Evolutionary conservation across 179 eudicot species (phyloP).

Genomic region (Beta lomatogona): DNA sequence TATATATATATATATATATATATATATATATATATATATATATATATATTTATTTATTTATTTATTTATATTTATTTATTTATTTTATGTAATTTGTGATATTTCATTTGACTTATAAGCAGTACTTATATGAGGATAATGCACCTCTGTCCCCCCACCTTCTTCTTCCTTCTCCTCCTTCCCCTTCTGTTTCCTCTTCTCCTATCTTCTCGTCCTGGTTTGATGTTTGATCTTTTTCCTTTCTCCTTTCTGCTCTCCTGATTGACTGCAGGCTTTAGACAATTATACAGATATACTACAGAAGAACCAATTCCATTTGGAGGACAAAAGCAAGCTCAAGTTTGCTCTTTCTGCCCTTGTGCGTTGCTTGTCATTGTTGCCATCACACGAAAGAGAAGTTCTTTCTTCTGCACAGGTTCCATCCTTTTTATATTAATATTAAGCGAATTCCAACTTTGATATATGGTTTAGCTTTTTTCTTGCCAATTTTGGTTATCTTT

Average conservation of each 20-base stretch:
- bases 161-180: not conserved
- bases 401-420: conserved; percentile 49
- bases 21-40: too few species aligned
- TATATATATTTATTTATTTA: too few species aligned
- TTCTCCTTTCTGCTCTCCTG: not conserved
- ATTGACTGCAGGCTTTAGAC: conserved; percentile 60
- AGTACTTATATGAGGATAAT: not conserved
- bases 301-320: conserved; percentile 67
- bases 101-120: not conserved
- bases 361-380: conserved; percentile 78
- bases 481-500: not conserved
- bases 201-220: not conserved
- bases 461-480: not conserved
- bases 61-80: too few species aligned
- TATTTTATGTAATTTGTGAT: not conserved
- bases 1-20: too few species aligned
- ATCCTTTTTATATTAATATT: conserved; percentile 13
- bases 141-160: not conserved
- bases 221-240: not conserved
- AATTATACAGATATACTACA: conserved; percentile 72
- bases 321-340: conserved; percentile 82
- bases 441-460: not conserved
- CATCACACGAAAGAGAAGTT: conserved; percentile 44
- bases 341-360: conserved; percentile 63
- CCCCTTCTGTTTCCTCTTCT: not conserved